phyloP scores from a whole-genome alignment of 2,329 filamentous ascomycete genomes.

The Aureobasidium subglaciale region DNA sequence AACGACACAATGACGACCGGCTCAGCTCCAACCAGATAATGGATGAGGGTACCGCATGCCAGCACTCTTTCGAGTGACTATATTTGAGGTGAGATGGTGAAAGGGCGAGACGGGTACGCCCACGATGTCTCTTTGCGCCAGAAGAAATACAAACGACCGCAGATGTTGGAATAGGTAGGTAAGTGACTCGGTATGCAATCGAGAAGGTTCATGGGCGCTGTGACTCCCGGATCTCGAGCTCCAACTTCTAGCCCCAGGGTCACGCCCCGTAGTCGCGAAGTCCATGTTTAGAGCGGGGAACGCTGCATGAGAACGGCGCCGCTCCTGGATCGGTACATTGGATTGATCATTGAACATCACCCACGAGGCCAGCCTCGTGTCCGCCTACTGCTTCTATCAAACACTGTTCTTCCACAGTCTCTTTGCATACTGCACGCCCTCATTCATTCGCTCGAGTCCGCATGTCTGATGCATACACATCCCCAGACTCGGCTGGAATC shows the following conservation, averaged over 20 bases:
- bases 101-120: background rate
- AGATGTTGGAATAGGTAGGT: conserved; percentile 3
- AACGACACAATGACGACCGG: conserved; percentile 9
- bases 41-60: conserved; percentile 1
- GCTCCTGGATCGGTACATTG: background rate
- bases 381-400: background rate
- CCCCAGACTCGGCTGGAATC: conserved; percentile 12
- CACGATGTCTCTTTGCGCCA: background rate
- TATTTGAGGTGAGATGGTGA: background rate
- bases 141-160: background rate
- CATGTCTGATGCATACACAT: background rate
- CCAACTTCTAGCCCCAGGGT: conserved; percentile 11
- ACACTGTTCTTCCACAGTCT: background rate
- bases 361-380: background rate
- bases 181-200: background rate
- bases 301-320: conserved; percentile 1
- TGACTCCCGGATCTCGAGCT: conserved; percentile 11
- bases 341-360: background rate
- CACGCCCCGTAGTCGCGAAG: conserved; percentile 9
- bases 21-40: conserved; percentile 7
- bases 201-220: background rate
- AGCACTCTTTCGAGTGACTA: conserved; percentile 3
- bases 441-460: background rate
- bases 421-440: background rate
- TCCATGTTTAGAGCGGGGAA: conserved; percentile 8